Evolutionary conservation across 78 protist genomes (phyloP), one percentile per base, ranked within the genome.

Genomic region (slime mould (Dictyostelium discoideum)): DNA sequence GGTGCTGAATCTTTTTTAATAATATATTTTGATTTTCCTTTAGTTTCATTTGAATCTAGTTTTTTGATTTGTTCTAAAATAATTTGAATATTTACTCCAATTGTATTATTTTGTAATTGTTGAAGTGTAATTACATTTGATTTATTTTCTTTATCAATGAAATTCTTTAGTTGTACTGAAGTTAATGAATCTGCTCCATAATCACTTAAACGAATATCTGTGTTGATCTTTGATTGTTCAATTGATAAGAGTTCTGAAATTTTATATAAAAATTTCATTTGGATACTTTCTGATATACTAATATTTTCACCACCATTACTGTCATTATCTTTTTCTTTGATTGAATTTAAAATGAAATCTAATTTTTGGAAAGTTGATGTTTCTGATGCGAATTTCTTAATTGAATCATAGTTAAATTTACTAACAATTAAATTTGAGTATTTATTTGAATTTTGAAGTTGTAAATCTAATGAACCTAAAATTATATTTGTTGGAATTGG

Each of bases 221-320:
- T 32, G 24, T 80, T 80, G 24, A 80, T 24, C 10, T 80, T 80
- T 77, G 83, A 39, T 40, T 29, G 8, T 16, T 40, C 24, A 39
- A 86, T 86, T 32, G 92, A 86, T 18, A 86, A 40, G 6, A 86
- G 46, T 29, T 86, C 92, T 22, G 92, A 86, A 39, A 86, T 77
- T 32, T 29, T 57, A n/a, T 67, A 44, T 5, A 86, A 69, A 1
- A 86, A 50, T 48, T 80, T 63, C 3, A 39, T 84, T n/a, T 29
- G 24, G 0, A 57, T 69, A 24, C 77, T n/a, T 10, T 69, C 54
- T 37, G 83, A 37, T 2, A 77, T 20, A 29, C 8, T 8, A 9
- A 8, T 2, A 11, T 13, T 20, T 37, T 16, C 81, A 20, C n/a
- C n/a, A n/a, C n/a, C 10, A 39, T 0, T 39, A 76, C 16, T 39